Evolutionary conservation across 2,329 filamentous ascomycete species (phyloP).

Genomic region (Pseudofabraea citricarpa): DNA sequence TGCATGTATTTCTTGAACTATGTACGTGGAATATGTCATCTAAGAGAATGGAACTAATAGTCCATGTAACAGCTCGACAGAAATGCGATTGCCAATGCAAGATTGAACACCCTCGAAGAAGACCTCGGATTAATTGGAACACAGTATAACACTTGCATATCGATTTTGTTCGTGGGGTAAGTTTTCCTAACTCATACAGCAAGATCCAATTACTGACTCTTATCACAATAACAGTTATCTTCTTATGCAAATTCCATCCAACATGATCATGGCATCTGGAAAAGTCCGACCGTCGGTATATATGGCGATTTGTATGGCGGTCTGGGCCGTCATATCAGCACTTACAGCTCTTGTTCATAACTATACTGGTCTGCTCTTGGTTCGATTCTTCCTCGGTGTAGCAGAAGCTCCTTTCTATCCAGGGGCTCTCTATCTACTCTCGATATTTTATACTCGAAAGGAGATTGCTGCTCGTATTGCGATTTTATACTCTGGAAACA

Average conservation of each 20-base stretch:
- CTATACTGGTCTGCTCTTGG: conserved; percentile 41
- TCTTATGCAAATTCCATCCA: conserved; percentile 42
- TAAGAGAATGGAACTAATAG: no score
- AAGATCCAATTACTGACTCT: no score
- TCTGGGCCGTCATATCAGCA: conserved; percentile 46
- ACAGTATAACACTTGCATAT: conserved; percentile 26
- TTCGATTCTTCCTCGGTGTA: conserved; percentile 48
- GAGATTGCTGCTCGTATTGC: conserved; percentile 29
- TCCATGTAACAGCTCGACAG: no score
- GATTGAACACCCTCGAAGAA: conserved; percentile 25
- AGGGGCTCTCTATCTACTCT: conserved; percentile 40
- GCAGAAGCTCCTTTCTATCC: conserved; percentile 42
- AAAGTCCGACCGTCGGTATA: conserved; percentile 16
- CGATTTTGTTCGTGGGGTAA: conserved; percentile 30
- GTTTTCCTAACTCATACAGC: no score
- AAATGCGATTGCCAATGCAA: conserved; percentile 28
- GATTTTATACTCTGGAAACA: conserved; percentile 32
- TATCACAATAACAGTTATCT: no score
- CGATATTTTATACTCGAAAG: conserved; percentile 42
- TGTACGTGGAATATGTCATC: no score
- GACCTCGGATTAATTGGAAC: conserved; percentile 32
- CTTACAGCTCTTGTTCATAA: conserved; percentile 42
- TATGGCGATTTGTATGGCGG: conserved; percentile 1
- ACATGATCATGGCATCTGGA: conserved; percentile 43
- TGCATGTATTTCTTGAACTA: conserved; percentile 23